These are phyloP conservation scores for Akebia trifoliata DNA, from an alignment of 164 flowering plant species.

Conservation along the genomic window DNA sequence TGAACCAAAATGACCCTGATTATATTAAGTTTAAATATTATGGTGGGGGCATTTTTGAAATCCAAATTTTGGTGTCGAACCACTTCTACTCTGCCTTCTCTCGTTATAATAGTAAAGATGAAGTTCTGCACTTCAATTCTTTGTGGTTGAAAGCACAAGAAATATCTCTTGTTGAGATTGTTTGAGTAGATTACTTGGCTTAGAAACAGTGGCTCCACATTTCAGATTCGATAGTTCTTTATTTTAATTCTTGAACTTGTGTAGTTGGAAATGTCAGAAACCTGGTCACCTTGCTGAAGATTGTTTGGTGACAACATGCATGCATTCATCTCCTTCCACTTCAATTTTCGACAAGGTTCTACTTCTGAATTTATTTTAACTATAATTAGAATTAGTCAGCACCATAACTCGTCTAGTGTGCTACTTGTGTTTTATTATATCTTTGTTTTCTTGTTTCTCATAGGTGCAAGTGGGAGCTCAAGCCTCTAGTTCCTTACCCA, in stretches of 20 bases:
- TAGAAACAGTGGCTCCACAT: no score
- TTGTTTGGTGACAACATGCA: constrained; percentile 44
- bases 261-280: constrained; percentile 76
- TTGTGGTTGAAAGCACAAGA: no score
- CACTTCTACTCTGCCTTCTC: no score
- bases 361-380: background rate
- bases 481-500: constrained; percentile 33
- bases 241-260: constrained; percentile 4
- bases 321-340: constrained; percentile 13
- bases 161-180: no score
- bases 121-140: no score
- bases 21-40: no score
- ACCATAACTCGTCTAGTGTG: background rate
- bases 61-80: no score
- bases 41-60: no score
- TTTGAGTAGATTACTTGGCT: no score
- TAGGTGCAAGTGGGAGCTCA: constrained; percentile 34
- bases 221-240: background rate
- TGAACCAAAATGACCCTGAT: no score
- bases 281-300: constrained; percentile 94
- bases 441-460: constrained; percentile 8
- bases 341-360: constrained; percentile 26
- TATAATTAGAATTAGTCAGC: background rate
- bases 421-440: background rate
- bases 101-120: no score